Base-by-base conservation (phyloP, 257 asterid genomes). In the Ehretia macrophylla region DNA sequence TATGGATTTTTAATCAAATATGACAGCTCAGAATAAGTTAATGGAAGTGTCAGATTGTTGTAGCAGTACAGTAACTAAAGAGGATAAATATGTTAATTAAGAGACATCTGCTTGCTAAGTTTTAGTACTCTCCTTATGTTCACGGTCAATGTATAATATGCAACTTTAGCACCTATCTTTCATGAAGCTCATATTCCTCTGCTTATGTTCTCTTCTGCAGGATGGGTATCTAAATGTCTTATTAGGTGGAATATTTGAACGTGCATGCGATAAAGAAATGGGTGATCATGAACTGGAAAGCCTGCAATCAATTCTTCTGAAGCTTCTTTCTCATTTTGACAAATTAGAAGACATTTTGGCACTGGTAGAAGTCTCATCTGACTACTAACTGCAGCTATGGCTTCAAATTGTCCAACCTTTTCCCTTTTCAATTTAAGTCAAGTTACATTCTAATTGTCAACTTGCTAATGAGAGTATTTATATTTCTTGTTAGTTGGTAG, bases 261-360 rank as follows among this genome's bases (percentile, higher is more conserved):
- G 78, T 64, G 56, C 51, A 18, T 70, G 51, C 46, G 68, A 51
- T 40, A 70, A 70, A 45, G 84, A 71, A 66, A 76, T 87, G 75
- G 79, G 65, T 60, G 88, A 90, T 64, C 64, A 74, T 68, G 86
- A 72, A 56, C 63, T 79, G 68, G 66, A 75, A 69, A 79, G 85
- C 67, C 72, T 90, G 79, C 88, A 83, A 65, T 86, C 96, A 20
- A 70, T 86, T 70, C 56, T 90, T 66, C 48, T 71, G 83, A 90
- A 90, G 74, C 67, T 83, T 59, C 76, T 90, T 47, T 38, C 76
- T 55, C 85, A 79, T 78, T 79, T 74, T 56, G 76, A 74, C 77
- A 71, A 79, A 69, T 62, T 83, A 20, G 78, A 81, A 75, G 67
- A 62, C 58, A 63, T 84, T 58, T 76, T 86, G 68, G 79, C 73